A percentile compares a stretch with the other conserved stretches of the same genome.
Evolutionary conservation across 164 flowering plant genomes (phyloP).

Genomic region (grape (Vitis vinifera)): DNA sequence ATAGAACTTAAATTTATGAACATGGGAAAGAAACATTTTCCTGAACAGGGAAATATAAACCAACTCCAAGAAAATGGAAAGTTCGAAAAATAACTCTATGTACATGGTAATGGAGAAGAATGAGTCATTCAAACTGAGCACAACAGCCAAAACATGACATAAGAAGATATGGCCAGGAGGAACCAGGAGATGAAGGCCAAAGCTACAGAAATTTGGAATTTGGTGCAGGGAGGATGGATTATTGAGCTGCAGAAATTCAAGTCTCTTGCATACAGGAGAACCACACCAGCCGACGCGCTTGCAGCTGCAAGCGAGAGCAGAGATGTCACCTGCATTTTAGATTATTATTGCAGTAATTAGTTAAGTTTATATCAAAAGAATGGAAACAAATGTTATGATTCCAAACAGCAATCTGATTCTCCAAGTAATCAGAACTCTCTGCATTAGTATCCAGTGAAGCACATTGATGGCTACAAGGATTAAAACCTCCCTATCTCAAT

Average conservation of each 20-base stretch:
- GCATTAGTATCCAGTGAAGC: not conserved
- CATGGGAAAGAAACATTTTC: too few relatives aligned
- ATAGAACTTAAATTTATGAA: too few relatives aligned
- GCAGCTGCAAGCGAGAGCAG: slow-evolving; percentile 34
- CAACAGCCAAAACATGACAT: slow-evolving; percentile 31
- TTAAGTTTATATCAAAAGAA: not conserved
- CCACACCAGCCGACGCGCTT: slow-evolving; percentile 35
- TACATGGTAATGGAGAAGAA: not conserved
- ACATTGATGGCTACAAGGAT: not conserved
- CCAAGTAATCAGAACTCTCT: not conserved
- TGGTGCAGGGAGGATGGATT: slow-evolving; percentile 10
- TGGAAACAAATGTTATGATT: not conserved
- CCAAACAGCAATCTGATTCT: not conserved
- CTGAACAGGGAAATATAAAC: not conserved
- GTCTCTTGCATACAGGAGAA: slow-evolving; percentile 25
- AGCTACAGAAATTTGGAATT: slow-evolving; percentile 21
- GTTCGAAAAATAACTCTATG: not conserved
- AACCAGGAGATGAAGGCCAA: slow-evolving; percentile 31
- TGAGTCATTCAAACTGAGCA: slow-evolving; percentile 15
- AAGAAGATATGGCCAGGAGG: slow-evolving; percentile 29
- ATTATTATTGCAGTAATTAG: not conserved
- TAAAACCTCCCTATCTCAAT: not conserved
- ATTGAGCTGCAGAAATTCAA: slow-evolving; percentile 17
- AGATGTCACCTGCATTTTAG: slow-evolving; percentile 29
- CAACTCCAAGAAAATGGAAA: not conserved